A percentile compares a stretch with the other conserved stretches of the same genome.
Evolutionary conservation across 2,329 filamentous ascomycete species (phyloP).

Genomic region (Colletotrichum endophyticum): DNA sequence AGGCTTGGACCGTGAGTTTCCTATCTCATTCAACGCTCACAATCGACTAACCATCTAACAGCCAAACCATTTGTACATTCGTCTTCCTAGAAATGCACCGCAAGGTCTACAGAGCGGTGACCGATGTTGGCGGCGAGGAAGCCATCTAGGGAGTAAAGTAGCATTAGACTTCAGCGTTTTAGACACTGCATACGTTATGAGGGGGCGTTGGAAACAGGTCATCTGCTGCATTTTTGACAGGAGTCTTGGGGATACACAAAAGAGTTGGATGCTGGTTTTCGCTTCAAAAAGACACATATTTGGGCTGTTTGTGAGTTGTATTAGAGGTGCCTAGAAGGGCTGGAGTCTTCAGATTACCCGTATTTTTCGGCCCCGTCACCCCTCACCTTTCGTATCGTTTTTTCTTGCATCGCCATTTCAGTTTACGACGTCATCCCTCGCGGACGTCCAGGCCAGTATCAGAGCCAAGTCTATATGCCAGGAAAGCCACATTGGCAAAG

Average conservation of each 20-base stretch:
- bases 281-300: neutral
- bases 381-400: neutral
- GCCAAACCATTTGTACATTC: constrained; percentile 87
- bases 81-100: constrained; percentile 88
- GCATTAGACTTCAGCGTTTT: neutral
- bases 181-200: constrained; percentile 9
- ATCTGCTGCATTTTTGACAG: constrained; percentile 19
- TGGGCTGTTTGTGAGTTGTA: neutral
- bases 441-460: neutral
- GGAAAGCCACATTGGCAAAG: neutral
- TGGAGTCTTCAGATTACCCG: neutral
- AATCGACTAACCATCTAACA: constrained; percentile 28
- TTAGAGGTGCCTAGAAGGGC: neutral
- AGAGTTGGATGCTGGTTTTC: neutral
- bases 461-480: neutral
- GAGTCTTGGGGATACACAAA: constrained; percentile 9
- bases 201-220: constrained; percentile 8
- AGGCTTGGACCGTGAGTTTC: constrained; percentile 64
- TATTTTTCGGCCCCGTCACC: neutral
- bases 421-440: neutral
- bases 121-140: constrained; percentile 41
- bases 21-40: neutral
- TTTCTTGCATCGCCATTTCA: neutral
- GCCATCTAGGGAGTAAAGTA: neutral
- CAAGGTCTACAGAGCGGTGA: constrained; percentile 69